A percentile compares a stretch with the other conserved stretches of the same genome.
Evolutionary conservation across 2,329 filamentous ascomycete species (phyloP).

Genomic region (Zasmidium cellare): DNA sequence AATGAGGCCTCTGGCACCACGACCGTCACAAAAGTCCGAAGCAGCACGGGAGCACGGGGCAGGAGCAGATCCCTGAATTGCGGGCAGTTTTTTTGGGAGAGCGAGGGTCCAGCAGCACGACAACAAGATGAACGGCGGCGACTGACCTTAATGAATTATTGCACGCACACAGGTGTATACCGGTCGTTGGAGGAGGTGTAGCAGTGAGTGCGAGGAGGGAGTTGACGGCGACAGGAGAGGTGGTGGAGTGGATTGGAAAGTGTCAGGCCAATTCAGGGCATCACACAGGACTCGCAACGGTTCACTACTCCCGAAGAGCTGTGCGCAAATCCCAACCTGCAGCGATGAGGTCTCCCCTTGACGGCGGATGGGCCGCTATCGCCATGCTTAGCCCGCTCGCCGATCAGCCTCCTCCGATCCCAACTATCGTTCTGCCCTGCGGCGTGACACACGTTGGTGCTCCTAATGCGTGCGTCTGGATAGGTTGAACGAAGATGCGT

Average conservation of each 20-base stretch:
- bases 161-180: not conserved
- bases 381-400: conserved; percentile 5
- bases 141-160: not conserved
- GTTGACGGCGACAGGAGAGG: too few species aligned
- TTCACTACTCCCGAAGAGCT: not conserved
- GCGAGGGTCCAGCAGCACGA: not conserved
- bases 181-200: too few species aligned
- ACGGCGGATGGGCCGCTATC: not conserved
- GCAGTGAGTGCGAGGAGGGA: too few species aligned
- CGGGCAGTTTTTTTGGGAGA: not conserved
- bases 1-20: not conserved
- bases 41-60: not conserved
- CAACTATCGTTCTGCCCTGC: conserved; percentile 3
- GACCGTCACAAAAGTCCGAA: not conserved
- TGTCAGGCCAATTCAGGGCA: not conserved
- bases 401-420: conserved; percentile 1
- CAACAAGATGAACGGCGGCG: not conserved
- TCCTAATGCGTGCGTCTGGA: not conserved
- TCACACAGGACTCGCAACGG: not conserved
- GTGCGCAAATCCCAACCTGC: not conserved
- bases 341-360: not conserved
- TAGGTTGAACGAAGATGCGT: conserved; percentile 11
- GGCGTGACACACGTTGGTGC: conserved; percentile 8
- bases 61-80: not conserved
- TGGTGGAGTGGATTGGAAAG: too few species aligned